A percentile compares a stretch with the other conserved stretches of the same genome.
Evolutionary conservation across 768 basidiomycete genomes (phyloP).

Genomic region (Pleurotus citrinopileatus): DNA sequence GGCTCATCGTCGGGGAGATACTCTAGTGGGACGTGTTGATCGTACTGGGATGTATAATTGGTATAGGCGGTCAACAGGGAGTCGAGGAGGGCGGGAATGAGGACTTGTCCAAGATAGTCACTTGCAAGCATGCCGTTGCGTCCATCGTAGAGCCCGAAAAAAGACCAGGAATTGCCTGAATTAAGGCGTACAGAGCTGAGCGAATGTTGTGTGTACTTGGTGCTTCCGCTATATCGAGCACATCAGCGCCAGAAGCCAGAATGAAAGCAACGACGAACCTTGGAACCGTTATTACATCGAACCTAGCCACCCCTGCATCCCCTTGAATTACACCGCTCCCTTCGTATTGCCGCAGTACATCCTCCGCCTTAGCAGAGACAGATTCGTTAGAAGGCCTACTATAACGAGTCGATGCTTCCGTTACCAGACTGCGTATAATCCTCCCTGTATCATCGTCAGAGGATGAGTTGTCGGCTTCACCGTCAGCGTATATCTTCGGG

Average conservation of each 20-base stretch:
- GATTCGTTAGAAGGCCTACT: neutral
- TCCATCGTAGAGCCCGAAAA: conserved; percentile 31
- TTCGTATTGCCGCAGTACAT: neutral
- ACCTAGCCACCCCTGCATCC: conserved; percentile 12
- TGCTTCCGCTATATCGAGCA: neutral
- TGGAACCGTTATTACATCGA: conserved; percentile 13
- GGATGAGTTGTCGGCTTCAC: neutral
- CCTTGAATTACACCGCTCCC: conserved; percentile 4
- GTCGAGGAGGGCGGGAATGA: conserved; percentile 16
- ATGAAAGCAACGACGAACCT: conserved; percentile 9
- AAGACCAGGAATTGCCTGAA: conserved; percentile 22
- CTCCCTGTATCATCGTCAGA: neutral
- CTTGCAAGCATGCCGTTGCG: conserved; percentile 29
- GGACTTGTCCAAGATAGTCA: conserved; percentile 21
- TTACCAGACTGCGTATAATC: neutral
- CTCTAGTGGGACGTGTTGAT: conserved; percentile 14
- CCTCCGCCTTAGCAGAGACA: neutral
- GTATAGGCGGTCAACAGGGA: conserved; percentile 10
- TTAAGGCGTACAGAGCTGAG: conserved; percentile 1
- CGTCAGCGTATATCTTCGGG: conserved; percentile 1
- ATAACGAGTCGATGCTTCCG: neutral
- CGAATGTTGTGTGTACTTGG: conserved; percentile 3
- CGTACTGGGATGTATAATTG: conserved; percentile 11
- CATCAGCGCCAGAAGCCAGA: neutral
- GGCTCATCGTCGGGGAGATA: neutral